Conservation (phyloP, 257 asterid species). For the Salvia miltiorrhiza region DNA sequence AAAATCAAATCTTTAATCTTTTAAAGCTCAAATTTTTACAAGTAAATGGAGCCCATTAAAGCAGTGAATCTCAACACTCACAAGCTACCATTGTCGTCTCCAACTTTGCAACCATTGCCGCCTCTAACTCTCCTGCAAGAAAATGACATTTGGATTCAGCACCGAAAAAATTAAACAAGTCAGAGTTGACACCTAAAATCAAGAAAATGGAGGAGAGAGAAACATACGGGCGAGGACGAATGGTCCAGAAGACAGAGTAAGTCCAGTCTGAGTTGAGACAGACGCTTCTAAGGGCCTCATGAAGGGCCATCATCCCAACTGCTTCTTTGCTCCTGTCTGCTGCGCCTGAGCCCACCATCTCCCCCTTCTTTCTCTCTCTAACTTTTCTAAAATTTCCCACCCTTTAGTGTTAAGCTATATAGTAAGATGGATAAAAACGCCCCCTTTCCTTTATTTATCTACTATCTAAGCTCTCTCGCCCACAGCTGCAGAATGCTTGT, state of each 20-base stretch:
- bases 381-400: constrained; percentile 3
- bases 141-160: constrained; percentile 14
- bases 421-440: constrained; percentile 15
- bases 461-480: constrained; percentile 4
- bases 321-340: constrained; percentile 99
- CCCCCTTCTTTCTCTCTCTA: constrained; percentile 23
- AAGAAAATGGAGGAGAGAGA: constrained; percentile 19
- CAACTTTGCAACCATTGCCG: constrained; percentile 97
- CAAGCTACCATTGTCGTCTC: constrained; percentile 99
- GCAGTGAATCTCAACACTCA: constrained; percentile 33
- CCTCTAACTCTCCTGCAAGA: constrained; percentile 86
- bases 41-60: constrained; percentile 1
- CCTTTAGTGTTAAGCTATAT: constrained; percentile 15
- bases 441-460: constrained; percentile 9
- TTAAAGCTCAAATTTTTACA: neutral
- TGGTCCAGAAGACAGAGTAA: constrained; percentile 99
- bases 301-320: constrained; percentile 99
- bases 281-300: constrained; percentile 91
- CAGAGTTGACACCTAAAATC: constrained; percentile 16
- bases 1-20: neutral
- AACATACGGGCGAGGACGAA: constrained; percentile 94
- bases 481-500: constrained; percentile 25
- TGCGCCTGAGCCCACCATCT: constrained; percentile 99
- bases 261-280: constrained; percentile 98
- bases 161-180: neutral